Evolutionary conservation across 2,329 filamentous ascomycete genomes (phyloP), one percentile per base, ranked within the genome.

Genomic region (Alternaria metachromatica): DNA sequence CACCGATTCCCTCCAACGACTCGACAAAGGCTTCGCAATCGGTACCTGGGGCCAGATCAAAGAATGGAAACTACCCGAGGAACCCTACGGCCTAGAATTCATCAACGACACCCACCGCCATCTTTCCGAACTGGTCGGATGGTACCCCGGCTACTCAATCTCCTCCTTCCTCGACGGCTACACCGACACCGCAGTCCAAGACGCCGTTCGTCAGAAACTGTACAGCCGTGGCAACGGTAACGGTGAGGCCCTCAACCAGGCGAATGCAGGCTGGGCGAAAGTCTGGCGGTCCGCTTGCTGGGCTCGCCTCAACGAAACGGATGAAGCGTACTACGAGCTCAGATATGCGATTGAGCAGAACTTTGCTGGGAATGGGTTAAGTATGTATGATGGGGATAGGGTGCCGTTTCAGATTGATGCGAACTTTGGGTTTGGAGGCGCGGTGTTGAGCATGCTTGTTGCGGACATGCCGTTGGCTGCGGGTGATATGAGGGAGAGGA

Each of bases 351-450:
- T 87, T 15, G 76, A 81, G 21, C 73, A 80, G 41, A 88, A 88
- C 66, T 83, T 87, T 23, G 86, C 80, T 0, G 75, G 60, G 0
- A 88, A 87, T 66, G 82, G 82, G 3, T 74, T 88, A 28, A 83
- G 80, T 45, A 86, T 87, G 82, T 88, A 88, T 68, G 75, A 67
- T 9, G 84, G 79, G 0, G 71, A 76, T 10, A 74, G 80, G 6
- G 74, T 76, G 50, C 85, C 87, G 2, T 88, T 88, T 66, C 87
- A 88, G 76, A 87, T 88, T 60, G 87, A 88, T 71, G 87, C 86
- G 7, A 88, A 88, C 69, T 88, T 86, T 64, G 87, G 86, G 5
- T 86, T 87, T 55, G 86, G 85, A 3, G 86, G 84, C 0, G 85
- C 84, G 0, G 79, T 87, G 55, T 63, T 87, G 58, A 79, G 80